Evolutionary conservation across 257 asterid genomes (phyloP), one percentile per base, ranked within the genome.

Genomic region (Fraxinus pennsylvanica): DNA sequence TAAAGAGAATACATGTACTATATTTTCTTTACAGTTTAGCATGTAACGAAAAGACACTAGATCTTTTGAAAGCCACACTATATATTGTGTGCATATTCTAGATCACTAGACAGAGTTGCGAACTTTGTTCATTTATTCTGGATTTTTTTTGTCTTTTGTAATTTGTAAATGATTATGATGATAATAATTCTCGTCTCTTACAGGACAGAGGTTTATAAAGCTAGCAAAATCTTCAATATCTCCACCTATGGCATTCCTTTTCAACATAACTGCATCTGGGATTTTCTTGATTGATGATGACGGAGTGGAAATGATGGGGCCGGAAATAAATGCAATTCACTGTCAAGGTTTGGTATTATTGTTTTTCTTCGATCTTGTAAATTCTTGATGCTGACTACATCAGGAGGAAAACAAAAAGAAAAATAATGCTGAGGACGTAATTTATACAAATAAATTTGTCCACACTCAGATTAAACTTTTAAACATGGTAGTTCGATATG

Each of bases 121-220:
- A 68, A 32, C 74, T 43, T 39, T 72, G 68, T 52, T 79, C 73
- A 29, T 39, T 25, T 76, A 47, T 19, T 32, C 35, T 52, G 21
- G 38, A 19, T 57, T n/a, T 17, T 8, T n/a, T 19, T 2, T 29
- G 30, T 43, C 43, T 35, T 35, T n/a, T 38, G 6, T 27, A 68
- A 9, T 59, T 70, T 5, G 9, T 45, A 59, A 52, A 32, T 75
- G 77, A 29, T 35, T 73, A 32, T 43, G 63, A 45, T 59, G n/a
- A 19, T 32, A 19, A 33, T 54, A 54, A 30, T 77, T 68, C 76
- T 76, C 73, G 75, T 32, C 45, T 69, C 57, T 80, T 87, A 81
- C 90, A 91, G 97, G 97, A 72, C 83, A 90, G 78, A 90, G 97
- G 89, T 81, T 87, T 83, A 79, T 93, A 80, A 93, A 91, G 91